phyloP scores from a whole-genome alignment of 176 grass and related monocot genomes.

The Bolboschoenus planiculmis region DNA sequence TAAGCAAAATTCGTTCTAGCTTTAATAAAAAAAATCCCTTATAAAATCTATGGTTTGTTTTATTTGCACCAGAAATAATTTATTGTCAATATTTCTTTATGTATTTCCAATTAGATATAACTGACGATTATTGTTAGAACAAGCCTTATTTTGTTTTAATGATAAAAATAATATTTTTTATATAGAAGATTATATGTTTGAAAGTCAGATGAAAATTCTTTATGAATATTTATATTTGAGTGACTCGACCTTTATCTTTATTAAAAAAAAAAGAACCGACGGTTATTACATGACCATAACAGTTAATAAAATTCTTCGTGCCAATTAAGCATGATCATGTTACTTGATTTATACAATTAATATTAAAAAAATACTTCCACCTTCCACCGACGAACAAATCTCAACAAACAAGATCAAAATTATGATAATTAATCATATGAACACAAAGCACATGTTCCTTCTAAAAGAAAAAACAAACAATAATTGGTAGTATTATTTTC shows the following conservation, averaged over 20 bases:
- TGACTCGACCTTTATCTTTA: too few relatives aligned
- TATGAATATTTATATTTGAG: too few relatives aligned
- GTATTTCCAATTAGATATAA: background rate
- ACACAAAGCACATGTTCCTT: conserved; percentile 4
- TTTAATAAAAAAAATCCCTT: too few relatives aligned
- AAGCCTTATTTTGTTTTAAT: too few relatives aligned
- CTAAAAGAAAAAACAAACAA: background rate
- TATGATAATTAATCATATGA: conserved; percentile 11
- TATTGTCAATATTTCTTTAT: background rate
- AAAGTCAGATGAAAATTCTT: too few relatives aligned
- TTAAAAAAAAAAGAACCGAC: too few relatives aligned
- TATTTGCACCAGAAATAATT: too few relatives aligned
- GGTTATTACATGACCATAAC: background rate
- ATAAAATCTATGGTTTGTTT: too few relatives aligned
- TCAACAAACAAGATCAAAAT: background rate
- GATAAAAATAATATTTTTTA: too few relatives aligned
- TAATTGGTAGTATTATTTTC: background rate
- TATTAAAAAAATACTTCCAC: background rate
- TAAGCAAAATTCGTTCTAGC: too few relatives aligned
- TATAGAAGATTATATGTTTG: too few relatives aligned
- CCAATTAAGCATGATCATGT: background rate
- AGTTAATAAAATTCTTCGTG: background rate
- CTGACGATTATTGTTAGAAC: too few relatives aligned
- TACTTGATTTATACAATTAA: background rate
- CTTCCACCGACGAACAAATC: conserved; percentile 1